Conservation (phyloP, 2,329 filamentous ascomycete species). For the Colletotrichum lentis region DNA sequence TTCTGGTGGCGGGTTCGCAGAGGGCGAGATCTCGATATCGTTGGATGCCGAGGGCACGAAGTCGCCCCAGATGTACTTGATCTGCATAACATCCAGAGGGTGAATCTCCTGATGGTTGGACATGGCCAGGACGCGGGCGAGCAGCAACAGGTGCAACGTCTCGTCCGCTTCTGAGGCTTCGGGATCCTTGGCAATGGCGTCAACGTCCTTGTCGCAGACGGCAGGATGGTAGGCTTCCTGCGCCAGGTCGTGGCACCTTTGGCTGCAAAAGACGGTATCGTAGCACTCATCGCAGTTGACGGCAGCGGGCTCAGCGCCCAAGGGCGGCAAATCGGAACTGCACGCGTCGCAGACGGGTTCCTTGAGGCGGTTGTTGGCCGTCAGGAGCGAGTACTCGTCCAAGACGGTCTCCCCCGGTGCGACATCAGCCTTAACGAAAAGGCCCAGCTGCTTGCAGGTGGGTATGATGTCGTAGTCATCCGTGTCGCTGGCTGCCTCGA, state of each 20-base stretch:
- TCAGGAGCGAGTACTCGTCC: conserved; percentile 83
- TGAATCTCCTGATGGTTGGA: conserved; percentile 66
- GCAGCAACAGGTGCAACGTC: conserved; percentile 69
- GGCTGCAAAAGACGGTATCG: conserved; percentile 72
- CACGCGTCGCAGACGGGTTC: conserved; percentile 91
- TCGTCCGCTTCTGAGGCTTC: conserved; percentile 67
- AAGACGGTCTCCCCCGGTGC: conserved; percentile 78
- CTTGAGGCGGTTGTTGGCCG: conserved; percentile 86
- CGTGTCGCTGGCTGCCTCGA: conserved; percentile 61
- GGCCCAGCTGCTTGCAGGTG: conserved; percentile 80
- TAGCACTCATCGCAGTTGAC: conserved; percentile 68
- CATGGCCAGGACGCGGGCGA: conserved; percentile 71
- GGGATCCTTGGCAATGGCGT: conserved; percentile 70
- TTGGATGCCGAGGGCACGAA: conserved; percentile 64
- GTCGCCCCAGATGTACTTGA: conserved; percentile 76
- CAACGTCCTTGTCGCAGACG: conserved; percentile 72
- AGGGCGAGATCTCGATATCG: conserved; percentile 62
- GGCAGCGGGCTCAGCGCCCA: conserved; percentile 57
- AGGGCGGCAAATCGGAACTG: conserved; percentile 73
- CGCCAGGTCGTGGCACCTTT: conserved; percentile 66
- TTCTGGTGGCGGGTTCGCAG: conserved; percentile 64
- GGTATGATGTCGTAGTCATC: conserved; percentile 60
- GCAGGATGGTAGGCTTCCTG: conserved; percentile 69
- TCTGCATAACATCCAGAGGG: conserved; percentile 69
- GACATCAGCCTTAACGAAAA: conserved; percentile 88